A percentile compares a stretch with the other conserved stretches of the same genome.
Conservation (phyloP, 495 filamentous ascomycete genomes). For the Paragyromitra xinjiangensis region DNA sequence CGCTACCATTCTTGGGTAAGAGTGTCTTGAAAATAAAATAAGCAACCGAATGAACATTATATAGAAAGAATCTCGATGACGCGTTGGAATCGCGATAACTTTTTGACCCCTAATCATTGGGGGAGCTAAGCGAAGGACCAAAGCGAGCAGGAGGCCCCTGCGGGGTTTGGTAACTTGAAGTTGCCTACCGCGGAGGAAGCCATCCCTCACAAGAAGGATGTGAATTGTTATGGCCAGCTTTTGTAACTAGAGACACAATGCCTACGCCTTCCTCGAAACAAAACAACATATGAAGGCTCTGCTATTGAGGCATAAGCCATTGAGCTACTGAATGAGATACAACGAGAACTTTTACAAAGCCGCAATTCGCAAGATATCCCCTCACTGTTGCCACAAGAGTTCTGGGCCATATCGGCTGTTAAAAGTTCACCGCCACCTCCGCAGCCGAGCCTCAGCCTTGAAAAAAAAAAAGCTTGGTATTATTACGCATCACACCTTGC, state of each 20-base stretch:
- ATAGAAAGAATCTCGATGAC: neutral
- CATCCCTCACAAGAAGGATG: neutral
- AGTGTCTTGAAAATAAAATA: neutral
- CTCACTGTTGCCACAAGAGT: constrained; percentile 31
- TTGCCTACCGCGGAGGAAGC: neutral
- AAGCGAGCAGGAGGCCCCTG: neutral
- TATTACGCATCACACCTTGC: constrained; percentile 44
- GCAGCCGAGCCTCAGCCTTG: constrained; percentile 34
- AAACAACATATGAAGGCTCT: neutral
- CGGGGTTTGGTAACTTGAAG: neutral
- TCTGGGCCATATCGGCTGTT: neutral
- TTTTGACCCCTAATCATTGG: neutral
- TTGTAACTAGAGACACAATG: neutral
- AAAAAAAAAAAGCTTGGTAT: constrained; percentile 50
- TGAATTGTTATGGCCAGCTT: neutral
- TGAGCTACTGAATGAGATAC: neutral
- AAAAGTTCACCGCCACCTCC: constrained; percentile 40
- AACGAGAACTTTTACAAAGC: neutral
- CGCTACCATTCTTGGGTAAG: neutral
- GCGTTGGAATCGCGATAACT: neutral
- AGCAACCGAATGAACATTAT: neutral
- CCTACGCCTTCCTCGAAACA: neutral
- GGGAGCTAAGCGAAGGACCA: neutral
- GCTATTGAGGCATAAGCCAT: neutral
- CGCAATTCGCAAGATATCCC: neutral